phyloP scores from a whole-genome alignment of 148 eudicot genomes.

The Diospyros kaki region DNA sequence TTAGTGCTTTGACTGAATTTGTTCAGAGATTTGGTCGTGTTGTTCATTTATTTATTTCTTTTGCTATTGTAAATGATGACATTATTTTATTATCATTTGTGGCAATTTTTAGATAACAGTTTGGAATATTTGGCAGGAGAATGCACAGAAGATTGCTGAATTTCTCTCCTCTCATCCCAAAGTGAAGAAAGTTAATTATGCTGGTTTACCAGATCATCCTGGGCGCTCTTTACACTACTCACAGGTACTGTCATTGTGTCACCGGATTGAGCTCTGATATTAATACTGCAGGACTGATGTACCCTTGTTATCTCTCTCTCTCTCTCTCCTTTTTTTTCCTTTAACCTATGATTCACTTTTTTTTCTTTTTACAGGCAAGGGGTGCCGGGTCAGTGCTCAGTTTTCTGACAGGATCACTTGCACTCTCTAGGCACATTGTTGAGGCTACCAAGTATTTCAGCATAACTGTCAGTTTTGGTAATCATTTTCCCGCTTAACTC shows the following conservation, averaged over 20 bases:
- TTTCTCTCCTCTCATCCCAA: constrained; percentile 86
- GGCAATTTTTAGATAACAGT: background rate
- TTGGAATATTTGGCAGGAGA: constrained; percentile 49
- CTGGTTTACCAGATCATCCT: constrained; percentile 91
- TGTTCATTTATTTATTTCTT: background rate
- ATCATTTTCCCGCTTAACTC: constrained; percentile 9
- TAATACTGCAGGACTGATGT: background rate
- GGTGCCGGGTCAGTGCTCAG: constrained; percentile 99
- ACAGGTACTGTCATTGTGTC: constrained; percentile 47
- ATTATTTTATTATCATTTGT: background rate
- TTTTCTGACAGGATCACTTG: constrained; percentile 82
- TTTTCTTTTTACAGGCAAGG: constrained; percentile 57
- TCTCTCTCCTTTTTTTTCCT: background rate
- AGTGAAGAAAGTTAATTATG: constrained; percentile 83
- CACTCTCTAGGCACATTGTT: constrained; percentile 75
- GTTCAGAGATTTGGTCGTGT: background rate
- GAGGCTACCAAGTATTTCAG: constrained; percentile 90
- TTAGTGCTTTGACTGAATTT: too few relatives aligned
- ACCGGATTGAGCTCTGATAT: background rate
- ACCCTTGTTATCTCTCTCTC: background rate
- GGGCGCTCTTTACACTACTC: constrained; percentile 83
- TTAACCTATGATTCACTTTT: background rate
- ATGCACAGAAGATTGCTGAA: constrained; percentile 95
- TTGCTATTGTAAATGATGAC: background rate
- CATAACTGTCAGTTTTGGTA: constrained; percentile 98